phyloP scores from a whole-genome alignment of 1,284 basidiomycete genomes.

The Boletus sp. region DNA sequence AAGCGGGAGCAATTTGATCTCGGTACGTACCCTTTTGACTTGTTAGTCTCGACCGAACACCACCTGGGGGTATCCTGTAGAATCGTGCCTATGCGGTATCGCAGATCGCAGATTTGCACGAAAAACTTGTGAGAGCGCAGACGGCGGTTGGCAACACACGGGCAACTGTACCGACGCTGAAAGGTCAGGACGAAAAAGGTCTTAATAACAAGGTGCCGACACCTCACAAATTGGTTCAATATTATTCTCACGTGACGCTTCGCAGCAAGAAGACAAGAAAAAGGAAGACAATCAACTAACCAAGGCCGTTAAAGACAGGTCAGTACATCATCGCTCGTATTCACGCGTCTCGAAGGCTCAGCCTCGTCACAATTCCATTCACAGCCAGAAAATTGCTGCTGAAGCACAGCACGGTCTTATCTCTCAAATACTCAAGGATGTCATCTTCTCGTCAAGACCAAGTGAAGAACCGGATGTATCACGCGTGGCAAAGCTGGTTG shows the following conservation, averaged over 20 bases:
- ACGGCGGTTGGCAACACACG: slow-evolving; percentile 52
- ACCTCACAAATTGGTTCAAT: neutral
- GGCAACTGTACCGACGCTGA: slow-evolving; percentile 47
- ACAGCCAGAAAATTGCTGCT: slow-evolving; percentile 76
- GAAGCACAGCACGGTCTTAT: slow-evolving; percentile 92
- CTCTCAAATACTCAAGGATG: slow-evolving; percentile 84
- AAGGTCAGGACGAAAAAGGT: slow-evolving; percentile 44
- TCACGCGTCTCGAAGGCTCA: neutral
- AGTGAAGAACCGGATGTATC: slow-evolving; percentile 28
- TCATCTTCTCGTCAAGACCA: slow-evolving; percentile 71
- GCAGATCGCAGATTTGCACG: slow-evolving; percentile 83
- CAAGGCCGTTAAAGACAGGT: slow-evolving; percentile 86
- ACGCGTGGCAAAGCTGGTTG: slow-evolving; percentile 34
- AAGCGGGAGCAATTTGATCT: slow-evolving; percentile 85
- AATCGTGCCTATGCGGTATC: slow-evolving; percentile 90
- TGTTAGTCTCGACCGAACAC: neutral
- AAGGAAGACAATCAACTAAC: slow-evolving; percentile 73
- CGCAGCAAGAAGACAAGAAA: slow-evolving; percentile 64
- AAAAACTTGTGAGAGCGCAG: slow-evolving; percentile 76
- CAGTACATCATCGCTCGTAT: slow-evolving; percentile 20
- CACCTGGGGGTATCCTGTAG: slow-evolving; percentile 40
- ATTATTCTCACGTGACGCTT: neutral
- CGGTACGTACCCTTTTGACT: slow-evolving; percentile 50
- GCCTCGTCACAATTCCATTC: slow-evolving; percentile 2
- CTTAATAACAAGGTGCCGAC: slow-evolving; percentile 24